phyloP scores from a whole-genome alignment of 441 rosid genomes.

The Brassica hybrid region DNA sequence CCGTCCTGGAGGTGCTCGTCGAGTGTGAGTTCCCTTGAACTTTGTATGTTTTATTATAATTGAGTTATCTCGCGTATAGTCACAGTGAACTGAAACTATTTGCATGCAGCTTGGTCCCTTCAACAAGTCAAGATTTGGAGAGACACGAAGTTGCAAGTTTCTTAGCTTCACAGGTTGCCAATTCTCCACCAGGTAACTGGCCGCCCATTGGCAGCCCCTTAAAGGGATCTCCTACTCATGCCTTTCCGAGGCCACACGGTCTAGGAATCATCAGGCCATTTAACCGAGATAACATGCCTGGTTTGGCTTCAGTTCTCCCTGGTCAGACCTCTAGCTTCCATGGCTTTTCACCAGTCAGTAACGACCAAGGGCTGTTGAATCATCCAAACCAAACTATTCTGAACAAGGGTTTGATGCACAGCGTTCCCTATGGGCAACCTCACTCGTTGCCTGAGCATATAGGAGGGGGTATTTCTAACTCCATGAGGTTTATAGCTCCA shows the following conservation, averaged over 20 bases:
- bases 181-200: conserved; percentile 89
- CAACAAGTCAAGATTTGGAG: conserved; percentile 74
- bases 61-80: not conserved
- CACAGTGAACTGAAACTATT: conserved; percentile 12
- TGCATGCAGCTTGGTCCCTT: conserved; percentile 64
- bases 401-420: conserved; percentile 50
- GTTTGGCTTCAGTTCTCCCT: conserved; percentile 80
- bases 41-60: not conserved
- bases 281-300: conserved; percentile 59
- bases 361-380: conserved; percentile 53
- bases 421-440: conserved; percentile 54
- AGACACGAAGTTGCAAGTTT: conserved; percentile 67
- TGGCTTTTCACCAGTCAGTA: conserved; percentile 1
- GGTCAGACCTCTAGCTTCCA: conserved; percentile 51
- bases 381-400: conserved; percentile 53
- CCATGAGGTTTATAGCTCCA: conserved; percentile 57
- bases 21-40: conserved; percentile 56
- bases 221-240: conserved; percentile 61
- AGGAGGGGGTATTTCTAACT: conserved; percentile 57
- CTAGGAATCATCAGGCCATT: conserved; percentile 59
- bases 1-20: conserved; percentile 92
- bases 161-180: conserved; percentile 59
- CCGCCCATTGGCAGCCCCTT: conserved; percentile 71
- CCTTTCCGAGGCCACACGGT: conserved; percentile 62
- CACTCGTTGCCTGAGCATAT: conserved; percentile 65